Base-by-base conservation (phyloP, 306 rosid genomes). In the Hippophae rhamnoides region DNA sequence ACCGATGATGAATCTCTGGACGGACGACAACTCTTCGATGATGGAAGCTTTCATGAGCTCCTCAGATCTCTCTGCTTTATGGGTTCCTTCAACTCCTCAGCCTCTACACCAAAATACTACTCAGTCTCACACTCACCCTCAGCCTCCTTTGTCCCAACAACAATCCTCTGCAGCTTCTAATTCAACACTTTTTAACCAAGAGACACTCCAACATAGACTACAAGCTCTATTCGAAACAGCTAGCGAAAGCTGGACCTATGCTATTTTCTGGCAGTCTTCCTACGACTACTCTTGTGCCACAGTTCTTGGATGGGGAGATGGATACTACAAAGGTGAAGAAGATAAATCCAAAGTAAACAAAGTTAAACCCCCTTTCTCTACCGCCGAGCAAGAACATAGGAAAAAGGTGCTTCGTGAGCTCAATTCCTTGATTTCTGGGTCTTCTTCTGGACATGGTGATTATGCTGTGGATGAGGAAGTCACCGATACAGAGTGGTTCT, bases 401-500 rank as follows among this genome's bases (percentile, higher is more conserved):
- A 86, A 84, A 65, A 88, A 82, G 67, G 77, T 92, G 23, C 94
- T 92, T 7, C 79, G 99, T 0, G 99, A 92, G 27, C 86, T 92
- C 7, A 92, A 92, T 45, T 92, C 97, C 2, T 52, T 86, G 10
- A 88, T 92, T 66, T 88, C 95, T 14, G 95, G 97, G 6, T 69
- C 92, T 3, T 68, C 89, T 4, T 1, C 79, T 31, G 38, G 38
- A 1, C 12, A 65, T 3, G 5, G 73, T 0, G 90, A 78, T 2
- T 95, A 88, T 14, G 76, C 81, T 2, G 81, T 81, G 5, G 98
- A 87, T 12, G 99, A 88, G 50, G 90, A 88, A 52, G 95, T 88
- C 3, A 92, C 99, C 5, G 97, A 92, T 56, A 86, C 99, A 3
- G 99, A 92, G 72, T 92, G 99, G 99, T 88, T 88, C 84, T 92